Conservation (phyloP, 371 early-diverging fungal genomes). For the Haplosporangium sp. region DNA sequence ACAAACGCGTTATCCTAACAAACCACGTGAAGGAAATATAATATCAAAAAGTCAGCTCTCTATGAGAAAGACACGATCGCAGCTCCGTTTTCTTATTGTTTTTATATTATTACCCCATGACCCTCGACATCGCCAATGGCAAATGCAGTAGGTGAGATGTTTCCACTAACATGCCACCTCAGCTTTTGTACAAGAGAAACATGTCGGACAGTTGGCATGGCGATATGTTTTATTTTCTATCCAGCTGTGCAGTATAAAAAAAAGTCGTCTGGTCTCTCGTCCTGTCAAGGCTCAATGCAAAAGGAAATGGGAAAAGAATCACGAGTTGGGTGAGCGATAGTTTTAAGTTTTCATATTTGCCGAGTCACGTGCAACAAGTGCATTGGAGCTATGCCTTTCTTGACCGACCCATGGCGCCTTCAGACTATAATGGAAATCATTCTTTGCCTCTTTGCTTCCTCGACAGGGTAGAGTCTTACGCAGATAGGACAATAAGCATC, state of each 20-base stretch:
- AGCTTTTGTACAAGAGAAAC: conserved; percentile 80
- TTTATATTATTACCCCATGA: conserved; percentile 69
- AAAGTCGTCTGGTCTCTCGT: background rate
- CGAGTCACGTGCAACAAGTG: too few species aligned
- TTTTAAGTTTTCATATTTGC: too few species aligned
- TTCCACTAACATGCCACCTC: conserved; percentile 85
- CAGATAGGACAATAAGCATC: too few species aligned
- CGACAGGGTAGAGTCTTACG: too few species aligned
- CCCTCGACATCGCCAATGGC: conserved; percentile 87
- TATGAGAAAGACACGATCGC: too few species aligned
- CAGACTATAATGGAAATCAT: too few species aligned
- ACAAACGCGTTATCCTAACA: conserved; percentile 84
- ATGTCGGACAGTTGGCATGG: conserved; percentile 46
- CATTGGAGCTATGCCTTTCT: too few species aligned
- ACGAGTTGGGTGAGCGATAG: background rate
- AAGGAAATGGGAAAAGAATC: background rate
- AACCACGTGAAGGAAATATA: background rate
- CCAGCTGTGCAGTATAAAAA: background rate
- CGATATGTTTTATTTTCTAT: background rate
- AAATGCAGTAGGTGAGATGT: conserved; percentile 83
- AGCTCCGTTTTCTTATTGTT: background rate
- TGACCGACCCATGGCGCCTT: too few species aligned
- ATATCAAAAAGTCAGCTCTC: background rate
- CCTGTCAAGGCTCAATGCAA: background rate
- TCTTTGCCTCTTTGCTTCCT: too few species aligned